These are phyloP conservation scores for Eimeria maxima DNA, from an alignment of 169 alveolate genomes.

Conservation along the genomic window DNA sequence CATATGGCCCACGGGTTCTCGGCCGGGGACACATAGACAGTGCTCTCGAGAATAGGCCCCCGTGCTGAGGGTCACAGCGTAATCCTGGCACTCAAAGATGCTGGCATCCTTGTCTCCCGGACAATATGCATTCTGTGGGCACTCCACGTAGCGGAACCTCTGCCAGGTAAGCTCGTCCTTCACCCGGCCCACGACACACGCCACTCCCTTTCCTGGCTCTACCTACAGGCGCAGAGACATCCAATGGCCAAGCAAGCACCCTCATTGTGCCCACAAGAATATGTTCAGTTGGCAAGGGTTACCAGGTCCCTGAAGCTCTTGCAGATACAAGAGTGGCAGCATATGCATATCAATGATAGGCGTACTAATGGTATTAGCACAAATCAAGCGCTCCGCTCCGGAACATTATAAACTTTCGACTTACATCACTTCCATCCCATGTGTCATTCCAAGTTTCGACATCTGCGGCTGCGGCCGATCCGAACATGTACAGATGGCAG, in stretches of 20 bases:
- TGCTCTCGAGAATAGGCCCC: constrained; percentile 79
- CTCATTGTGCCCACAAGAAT: background rate
- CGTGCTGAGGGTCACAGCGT: constrained; percentile 67
- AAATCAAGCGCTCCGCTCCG: background rate
- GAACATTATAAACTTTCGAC: background rate
- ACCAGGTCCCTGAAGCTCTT: background rate
- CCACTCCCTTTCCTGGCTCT: constrained; percentile 60
- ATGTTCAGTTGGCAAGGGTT: background rate
- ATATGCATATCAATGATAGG: background rate
- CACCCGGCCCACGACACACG: constrained; percentile 67
- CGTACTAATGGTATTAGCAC: background rate
- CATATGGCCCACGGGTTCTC: constrained; percentile 71
- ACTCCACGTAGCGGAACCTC: constrained; percentile 66
- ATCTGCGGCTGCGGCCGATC: constrained; percentile 71
- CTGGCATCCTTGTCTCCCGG: constrained; percentile 81
- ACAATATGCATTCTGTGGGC: constrained; percentile 81
- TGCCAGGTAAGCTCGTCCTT: constrained; percentile 77
- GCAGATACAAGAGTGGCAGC: background rate
- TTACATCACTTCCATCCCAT: constrained; percentile 62
- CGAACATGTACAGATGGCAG: constrained; percentile 75
- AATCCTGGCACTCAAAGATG: constrained; percentile 76
- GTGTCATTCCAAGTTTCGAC: constrained; percentile 19
- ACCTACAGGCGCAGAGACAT: constrained; percentile 10
- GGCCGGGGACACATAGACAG: constrained; percentile 81
- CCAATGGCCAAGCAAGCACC: background rate